Evolutionary conservation across 1,284 basidiomycete species (phyloP), one percentile per base, ranked within the genome.

Genomic region (Inonotus obliquus): DNA sequence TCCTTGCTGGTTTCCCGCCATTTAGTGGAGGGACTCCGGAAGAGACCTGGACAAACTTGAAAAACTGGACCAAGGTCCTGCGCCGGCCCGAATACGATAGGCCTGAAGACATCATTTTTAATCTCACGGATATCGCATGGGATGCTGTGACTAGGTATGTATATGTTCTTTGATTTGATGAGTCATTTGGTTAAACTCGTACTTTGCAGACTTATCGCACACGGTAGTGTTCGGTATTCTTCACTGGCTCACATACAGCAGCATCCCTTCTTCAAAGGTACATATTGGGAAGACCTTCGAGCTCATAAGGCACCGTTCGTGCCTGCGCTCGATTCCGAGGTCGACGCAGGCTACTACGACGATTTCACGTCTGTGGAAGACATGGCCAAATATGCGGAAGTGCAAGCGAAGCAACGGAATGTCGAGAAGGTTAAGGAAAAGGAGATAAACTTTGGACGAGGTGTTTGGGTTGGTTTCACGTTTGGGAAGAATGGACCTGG

Each of bases 31-130:
- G 90, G 48, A 94, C 91, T 0, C 91, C 96, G 0, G 96, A 99
- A 69, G 97, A 99, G 76, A 99, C 97, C 0, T 99, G 97, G 95
- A 94, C 94, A 21, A 99, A 99, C 74, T 78, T 99, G 68, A 98
- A 98, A 77, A 98, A 98, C 74, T 99, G 97, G 97, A 85, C 88
- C 25, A 91, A 91, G 68, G 93, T 96, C 2, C 81, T 99, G 3
- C 81, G 91, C 21, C 77, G 97, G 65, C 97, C 97, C 1, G 91
- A 97, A 67, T 99, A 99, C 70, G 95, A 98, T 72, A 90, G 92
- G 67, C 91, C 92, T 2, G 96, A 99, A 72, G 97, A 99, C 75
- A 79, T 96, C 57, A 94, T 99, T 68, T 99, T 99, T 81, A 99
- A 99, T 76, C 79, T 99, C 66, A 85, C 86, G 2, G 96, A 99